Base-by-base conservation (phyloP, 2,329 filamentous ascomycete genomes). In the Pestalotiopsis sp. region DNA sequence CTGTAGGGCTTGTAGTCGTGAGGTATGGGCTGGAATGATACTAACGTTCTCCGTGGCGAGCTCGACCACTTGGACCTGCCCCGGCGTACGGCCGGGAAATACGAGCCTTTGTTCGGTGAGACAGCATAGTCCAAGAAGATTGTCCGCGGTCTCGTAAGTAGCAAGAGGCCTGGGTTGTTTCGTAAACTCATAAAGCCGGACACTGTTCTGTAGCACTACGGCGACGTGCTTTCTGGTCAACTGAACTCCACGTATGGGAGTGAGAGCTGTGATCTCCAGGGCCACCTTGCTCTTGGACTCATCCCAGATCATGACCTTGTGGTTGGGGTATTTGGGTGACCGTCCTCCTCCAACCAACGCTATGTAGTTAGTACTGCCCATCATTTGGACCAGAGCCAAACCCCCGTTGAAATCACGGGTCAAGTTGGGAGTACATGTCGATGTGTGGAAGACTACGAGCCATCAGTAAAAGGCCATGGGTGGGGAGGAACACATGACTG, bases 291-390 rank as follows among this genome's bases (percentile, higher is more conserved):
- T 90, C 73, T 92, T 93, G 70, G 89, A 86, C 75, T 97, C 94
- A 79, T 99, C 95, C 95, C 95, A 98, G 74, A 98, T 93, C 72
- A 97, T 90, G 63, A 95, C 93, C 85, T 97, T 97, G 81, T 95
- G 97, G 77, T 92, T 92, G 14, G 94, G 91, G 75, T 94, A 96
- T 76, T 95, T 95, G 66, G 95, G 94, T 69, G 91, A 90, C 74
- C 88, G 92, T 63, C 96, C 94, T 73, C 95, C 95, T 72, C 95
- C 95, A 67, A 98, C 94, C 11, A 98, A 87, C 36, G 93, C 95
- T 45, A 98, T 86, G 79, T 95, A 97, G 81, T 95, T 95, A 66
- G 93, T 91, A 73, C 90, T 92, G 59, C 92, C 93, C 78, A 97
- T 90, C 93, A 97, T 96, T 79, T 94, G 91, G 31, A 92, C 93